Base-by-base conservation (phyloP, 352 stramenopile species). In the Phytophthora europaea region DNA sequence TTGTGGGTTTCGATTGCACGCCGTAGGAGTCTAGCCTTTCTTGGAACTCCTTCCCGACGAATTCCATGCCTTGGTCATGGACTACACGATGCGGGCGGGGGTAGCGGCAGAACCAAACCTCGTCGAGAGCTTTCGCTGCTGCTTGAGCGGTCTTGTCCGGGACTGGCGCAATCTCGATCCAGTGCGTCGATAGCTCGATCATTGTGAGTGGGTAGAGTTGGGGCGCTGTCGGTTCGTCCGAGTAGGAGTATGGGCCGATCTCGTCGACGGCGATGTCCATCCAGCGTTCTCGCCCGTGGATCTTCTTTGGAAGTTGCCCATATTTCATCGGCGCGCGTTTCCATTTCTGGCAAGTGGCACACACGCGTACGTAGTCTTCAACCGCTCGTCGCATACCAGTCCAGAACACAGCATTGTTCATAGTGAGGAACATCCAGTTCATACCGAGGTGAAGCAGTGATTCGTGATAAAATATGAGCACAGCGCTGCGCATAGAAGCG, bases 141-240 rank as follows among this genome's bases (percentile, higher is more conserved):
- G 23, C 12, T 54, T 55, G 23, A 9, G 57, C 2, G 31, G 38
- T 64, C 12, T 47, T 26, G 22, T 61, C 54, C 0, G 5, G 5
- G 10, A 64, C 8, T 6, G 57, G 43, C 6, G 57, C 57, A 8
- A 64, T 54, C 23, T 54, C 57, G 15, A 64, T 54, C 38, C 40
- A 64, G 40, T 54, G 20, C 0, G 57, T 54, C 7, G 43, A 9
- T 13, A 64, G 7, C 8, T 64, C 40, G 4, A 64, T 64, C 57
- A 64, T 64, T 5, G 57, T 54, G 12, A 64, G 22, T 6, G 57
- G 40, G 26, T 64, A 64, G 2, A 54, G 28, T 43, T 64, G 55
- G 12, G 36, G 57, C 23, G 40, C 57, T 3, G 26, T 13, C 0
- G 57, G 26, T 16, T 64, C 57, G 10, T 53, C 40, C 0, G 57